Conservation (phyloP, 805 yeast species). For the Wickerhamiella lipophila region DNA sequence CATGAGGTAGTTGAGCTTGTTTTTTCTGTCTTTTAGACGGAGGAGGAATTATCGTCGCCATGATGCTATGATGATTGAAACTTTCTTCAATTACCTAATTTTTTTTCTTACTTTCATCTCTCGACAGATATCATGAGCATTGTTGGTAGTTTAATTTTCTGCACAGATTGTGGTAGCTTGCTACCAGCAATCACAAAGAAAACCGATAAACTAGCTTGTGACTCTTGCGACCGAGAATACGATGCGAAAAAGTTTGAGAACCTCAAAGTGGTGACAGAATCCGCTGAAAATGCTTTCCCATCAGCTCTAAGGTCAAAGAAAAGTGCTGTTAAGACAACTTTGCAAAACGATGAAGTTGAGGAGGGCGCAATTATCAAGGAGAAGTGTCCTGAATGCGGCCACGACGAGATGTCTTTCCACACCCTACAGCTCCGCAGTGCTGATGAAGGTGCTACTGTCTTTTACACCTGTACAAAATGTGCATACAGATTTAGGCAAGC, state of each 20-base stretch:
- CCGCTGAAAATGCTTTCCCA: constrained; percentile 90
- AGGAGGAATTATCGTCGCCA: constrained; percentile 93
- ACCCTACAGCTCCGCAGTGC: constrained; percentile 94
- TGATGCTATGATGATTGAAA: constrained; percentile 23
- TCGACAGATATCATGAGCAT: constrained; percentile 52
- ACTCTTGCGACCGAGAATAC: constrained; percentile 36
- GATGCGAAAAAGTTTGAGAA: constrained; percentile 47
- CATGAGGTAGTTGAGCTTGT: constrained; percentile 65
- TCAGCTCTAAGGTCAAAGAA: constrained; percentile 66
- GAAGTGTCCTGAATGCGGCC: constrained; percentile 96
- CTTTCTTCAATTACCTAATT: constrained; percentile 1
- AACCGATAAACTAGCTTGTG: constrained; percentile 42
- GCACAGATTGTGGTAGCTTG: constrained; percentile 84
- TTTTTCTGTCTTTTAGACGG: constrained; percentile 79
- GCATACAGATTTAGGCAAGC: constrained; percentile 90
- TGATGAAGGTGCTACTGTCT: constrained; percentile 98
- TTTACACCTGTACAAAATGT: constrained; percentile 90
- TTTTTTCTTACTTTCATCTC: neutral
- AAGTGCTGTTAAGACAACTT: constrained; percentile 79
- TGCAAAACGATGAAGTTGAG: constrained; percentile 63
- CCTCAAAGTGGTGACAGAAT: constrained; percentile 73
- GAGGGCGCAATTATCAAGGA: constrained; percentile 97
- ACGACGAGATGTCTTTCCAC: constrained; percentile 96
- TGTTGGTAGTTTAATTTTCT: constrained; percentile 89
- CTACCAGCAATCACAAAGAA: constrained; percentile 52